phyloP scores from a whole-genome alignment of 164 flowering plant genomes.

The Kingdonia uniflora region DNA sequence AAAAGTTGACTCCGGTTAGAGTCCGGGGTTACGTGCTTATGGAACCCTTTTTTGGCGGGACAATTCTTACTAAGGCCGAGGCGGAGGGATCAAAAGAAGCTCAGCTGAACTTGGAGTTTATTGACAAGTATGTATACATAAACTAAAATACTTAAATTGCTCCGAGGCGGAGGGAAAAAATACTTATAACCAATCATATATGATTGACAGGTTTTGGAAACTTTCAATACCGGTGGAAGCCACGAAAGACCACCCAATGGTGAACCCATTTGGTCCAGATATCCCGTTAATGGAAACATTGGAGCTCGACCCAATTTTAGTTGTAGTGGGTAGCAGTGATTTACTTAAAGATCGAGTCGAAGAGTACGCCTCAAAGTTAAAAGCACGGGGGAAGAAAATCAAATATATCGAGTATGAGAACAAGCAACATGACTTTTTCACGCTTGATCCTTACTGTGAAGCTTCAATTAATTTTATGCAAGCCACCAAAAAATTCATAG shows the following conservation, averaged over 20 bases:
- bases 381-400: conserved; percentile 44
- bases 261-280: conserved; percentile 55
- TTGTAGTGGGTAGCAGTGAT: conserved; percentile 48
- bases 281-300: conserved; percentile 31
- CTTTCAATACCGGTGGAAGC: conserved; percentile 50
- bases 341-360: conserved; percentile 45
- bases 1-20: too few relatives aligned
- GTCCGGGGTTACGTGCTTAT: too few relatives aligned
- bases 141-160: too few relatives aligned
- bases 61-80: too few relatives aligned
- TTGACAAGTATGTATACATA: too few relatives aligned
- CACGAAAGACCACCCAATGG: conserved; percentile 49
- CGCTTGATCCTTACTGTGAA: conserved; percentile 37
- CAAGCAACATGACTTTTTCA: conserved; percentile 62
- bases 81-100: too few relatives aligned
- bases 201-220: conserved; percentile 56
- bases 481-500: conserved; percentile 37
- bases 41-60: too few relatives aligned
- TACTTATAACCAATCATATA: too few relatives aligned
- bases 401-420: conserved; percentile 59
- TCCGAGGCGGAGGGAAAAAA: too few relatives aligned
- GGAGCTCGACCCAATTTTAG: conserved; percentile 45
- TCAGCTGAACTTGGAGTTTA: too few relatives aligned
- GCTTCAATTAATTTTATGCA: conserved; percentile 35
- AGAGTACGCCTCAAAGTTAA: conserved; percentile 38